Evolutionary conservation across 768 basidiomycete genomes (phyloP).

Genomic region (Boletellus ananas): DNA sequence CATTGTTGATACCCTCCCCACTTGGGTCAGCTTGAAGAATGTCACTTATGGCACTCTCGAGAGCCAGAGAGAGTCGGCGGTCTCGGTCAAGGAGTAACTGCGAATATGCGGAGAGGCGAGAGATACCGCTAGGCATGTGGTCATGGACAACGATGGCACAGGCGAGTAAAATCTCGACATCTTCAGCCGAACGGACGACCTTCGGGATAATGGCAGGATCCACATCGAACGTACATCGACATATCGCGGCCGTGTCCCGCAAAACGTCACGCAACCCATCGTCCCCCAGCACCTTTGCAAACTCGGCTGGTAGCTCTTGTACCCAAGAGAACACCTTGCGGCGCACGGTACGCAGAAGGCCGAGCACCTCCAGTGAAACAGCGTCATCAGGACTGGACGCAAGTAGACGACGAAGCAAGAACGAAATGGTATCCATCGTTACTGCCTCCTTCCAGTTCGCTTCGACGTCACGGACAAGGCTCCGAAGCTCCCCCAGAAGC

Average conservation of each 20-base stretch:
- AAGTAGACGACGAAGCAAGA: slow-evolving; percentile 35
- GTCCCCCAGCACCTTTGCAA: slow-evolving; percentile 5
- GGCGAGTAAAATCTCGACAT: slow-evolving; percentile 29
- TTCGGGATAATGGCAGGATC: background rate
- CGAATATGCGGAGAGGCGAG: slow-evolving; percentile 6
- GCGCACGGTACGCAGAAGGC: slow-evolving; percentile 31
- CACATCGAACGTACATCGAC: slow-evolving; percentile 30
- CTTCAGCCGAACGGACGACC: slow-evolving; percentile 21
- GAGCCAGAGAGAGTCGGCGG: slow-evolving; percentile 29
- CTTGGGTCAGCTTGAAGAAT: slow-evolving; percentile 5
- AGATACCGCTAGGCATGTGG: slow-evolving; percentile 19
- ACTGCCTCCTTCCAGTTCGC: slow-evolving; percentile 39
- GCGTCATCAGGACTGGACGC: slow-evolving; percentile 11
- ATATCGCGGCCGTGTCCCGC: slow-evolving; percentile 17
- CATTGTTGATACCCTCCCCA: slow-evolving; percentile 27
- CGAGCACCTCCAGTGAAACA: slow-evolving; percentile 17
- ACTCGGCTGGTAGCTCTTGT: slow-evolving; percentile 21
- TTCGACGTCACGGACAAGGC: slow-evolving; percentile 31
- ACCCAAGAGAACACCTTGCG: slow-evolving; percentile 35
- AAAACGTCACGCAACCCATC: slow-evolving; percentile 4
- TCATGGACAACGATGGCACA: slow-evolving; percentile 34
- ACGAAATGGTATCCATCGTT: slow-evolving; percentile 31
- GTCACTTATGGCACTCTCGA: slow-evolving; percentile 20
- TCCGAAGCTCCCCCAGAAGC: slow-evolving; percentile 33
- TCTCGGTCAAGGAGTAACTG: slow-evolving; percentile 29